A percentile compares a stretch with the other conserved stretches of the same genome.
These are phyloP conservation scores for Phytophthora megakarya DNA, from an alignment of 352 stramenopile genomes.

Conservation along the genomic window DNA sequence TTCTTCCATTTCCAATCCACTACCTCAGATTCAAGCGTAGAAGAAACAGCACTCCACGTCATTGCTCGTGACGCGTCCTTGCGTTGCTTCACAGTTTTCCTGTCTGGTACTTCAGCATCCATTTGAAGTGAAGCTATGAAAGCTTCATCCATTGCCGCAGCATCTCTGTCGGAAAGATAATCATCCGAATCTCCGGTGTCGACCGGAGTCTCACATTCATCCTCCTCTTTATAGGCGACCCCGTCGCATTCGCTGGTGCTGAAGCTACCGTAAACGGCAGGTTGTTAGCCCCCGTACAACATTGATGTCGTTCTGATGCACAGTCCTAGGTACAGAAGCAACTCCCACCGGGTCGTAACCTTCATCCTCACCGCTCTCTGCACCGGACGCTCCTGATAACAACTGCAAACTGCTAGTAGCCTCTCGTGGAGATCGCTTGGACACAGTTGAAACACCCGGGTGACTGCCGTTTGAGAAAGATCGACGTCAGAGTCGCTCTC, in stretches of 20 bases:
- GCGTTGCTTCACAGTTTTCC: no score
- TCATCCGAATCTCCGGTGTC: background rate
- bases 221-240: background rate
- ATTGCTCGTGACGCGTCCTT: no score
- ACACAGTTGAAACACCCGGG: slow-evolving; percentile 9
- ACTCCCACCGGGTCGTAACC: background rate
- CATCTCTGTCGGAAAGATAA: background rate
- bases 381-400: slow-evolving; percentile 12
- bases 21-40: no score
- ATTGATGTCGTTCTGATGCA: slow-evolving; percentile 5
- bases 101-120: no score
- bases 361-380: slow-evolving; percentile 7
- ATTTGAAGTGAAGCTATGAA: no score
- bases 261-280: slow-evolving; percentile 2
- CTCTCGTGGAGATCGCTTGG: slow-evolving; percentile 12
- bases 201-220: background rate
- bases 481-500: slow-evolving; percentile 14
- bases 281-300: background rate
- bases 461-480: slow-evolving; percentile 17
- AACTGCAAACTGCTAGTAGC: slow-evolving; percentile 13
- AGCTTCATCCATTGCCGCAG: background rate
- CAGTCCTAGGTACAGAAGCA: no score
- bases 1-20: no score
- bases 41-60: no score
- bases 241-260: slow-evolving; percentile 9